These are phyloP conservation scores for Suhomyces sp. DNA, from an alignment of 805 yeast genomes.

Conservation along the genomic window DNA sequence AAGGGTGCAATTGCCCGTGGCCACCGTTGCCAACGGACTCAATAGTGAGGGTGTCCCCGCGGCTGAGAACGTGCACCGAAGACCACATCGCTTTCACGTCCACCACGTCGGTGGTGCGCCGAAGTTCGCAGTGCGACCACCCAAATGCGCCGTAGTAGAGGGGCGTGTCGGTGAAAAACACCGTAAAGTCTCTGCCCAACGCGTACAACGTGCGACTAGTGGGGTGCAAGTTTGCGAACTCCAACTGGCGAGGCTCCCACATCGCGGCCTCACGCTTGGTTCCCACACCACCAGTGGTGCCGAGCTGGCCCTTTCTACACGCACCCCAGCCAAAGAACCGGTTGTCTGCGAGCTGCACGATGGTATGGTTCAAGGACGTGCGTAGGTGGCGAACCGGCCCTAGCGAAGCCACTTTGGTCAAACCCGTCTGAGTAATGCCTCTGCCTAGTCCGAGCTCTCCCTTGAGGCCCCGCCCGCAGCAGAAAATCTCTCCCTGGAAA, in stretches of 20 bases:
- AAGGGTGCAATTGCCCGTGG: constrained; percentile 59
- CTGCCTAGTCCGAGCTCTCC: constrained; percentile 69
- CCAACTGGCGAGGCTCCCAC: constrained; percentile 22
- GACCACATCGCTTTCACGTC: constrained; percentile 69
- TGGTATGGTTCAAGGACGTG: constrained; percentile 47
- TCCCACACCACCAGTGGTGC: constrained; percentile 9
- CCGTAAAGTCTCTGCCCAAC: constrained; percentile 61
- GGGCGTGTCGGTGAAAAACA: constrained; percentile 15
- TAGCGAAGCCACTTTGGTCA: constrained; percentile 5
- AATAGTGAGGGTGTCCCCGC: constrained; percentile 14
- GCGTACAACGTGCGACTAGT: constrained; percentile 14
- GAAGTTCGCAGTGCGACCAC: constrained; percentile 14
- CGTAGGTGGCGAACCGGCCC: constrained; percentile 12
- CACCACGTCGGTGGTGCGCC: neutral
- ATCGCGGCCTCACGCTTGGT: constrained; percentile 14
- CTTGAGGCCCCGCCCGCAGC: constrained; percentile 61
- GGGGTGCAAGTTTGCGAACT: constrained; percentile 11
- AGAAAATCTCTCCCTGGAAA: constrained; percentile 37
- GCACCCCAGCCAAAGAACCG: constrained; percentile 65
- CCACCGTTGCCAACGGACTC: constrained; percentile 69
- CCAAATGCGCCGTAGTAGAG: constrained; percentile 6
- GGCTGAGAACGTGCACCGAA: constrained; percentile 52
- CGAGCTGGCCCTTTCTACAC: constrained; percentile 58
- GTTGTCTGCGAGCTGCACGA: constrained; percentile 40
- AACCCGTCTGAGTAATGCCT: constrained; percentile 4